These are phyloP conservation scores for Pseudogymnoascus sp. DNA, from an alignment of 2,329 filamentous ascomycete genomes.

Conservation along the genomic window DNA sequence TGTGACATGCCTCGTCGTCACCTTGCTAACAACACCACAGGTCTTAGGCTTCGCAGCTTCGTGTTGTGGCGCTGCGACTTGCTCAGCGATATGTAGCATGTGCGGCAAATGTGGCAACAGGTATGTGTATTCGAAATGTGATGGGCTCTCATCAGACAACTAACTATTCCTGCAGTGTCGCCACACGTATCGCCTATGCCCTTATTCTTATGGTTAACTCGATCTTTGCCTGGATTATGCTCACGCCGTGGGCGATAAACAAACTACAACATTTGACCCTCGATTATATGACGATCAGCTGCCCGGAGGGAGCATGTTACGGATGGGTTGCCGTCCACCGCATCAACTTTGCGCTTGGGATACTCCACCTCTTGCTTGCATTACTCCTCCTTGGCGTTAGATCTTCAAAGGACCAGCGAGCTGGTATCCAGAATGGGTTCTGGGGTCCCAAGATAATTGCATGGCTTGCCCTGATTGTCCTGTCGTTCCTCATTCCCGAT, in stretches of 20 bases:
- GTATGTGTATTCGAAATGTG: conserved; percentile 35
- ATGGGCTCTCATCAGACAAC: conserved; percentile 11
- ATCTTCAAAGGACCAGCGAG: conserved; percentile 79
- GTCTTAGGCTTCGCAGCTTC: conserved; percentile 72
- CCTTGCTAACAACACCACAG: conserved; percentile 36
- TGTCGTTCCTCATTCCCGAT: conserved; percentile 94
- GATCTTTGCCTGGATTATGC: conserved; percentile 96
- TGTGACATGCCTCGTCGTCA: background rate
- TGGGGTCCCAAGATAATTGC: conserved; percentile 94
- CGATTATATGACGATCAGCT: conserved; percentile 93
- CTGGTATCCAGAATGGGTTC: conserved; percentile 91
- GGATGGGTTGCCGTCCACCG: conserved; percentile 95
- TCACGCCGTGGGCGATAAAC: conserved; percentile 96
- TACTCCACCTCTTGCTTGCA: conserved; percentile 86
- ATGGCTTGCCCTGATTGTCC: conserved; percentile 78
- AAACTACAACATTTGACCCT: conserved; percentile 87
- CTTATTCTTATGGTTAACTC: conserved; percentile 94
- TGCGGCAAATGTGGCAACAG: conserved; percentile 97
- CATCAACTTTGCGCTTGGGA: conserved; percentile 92
- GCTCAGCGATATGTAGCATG: conserved; percentile 88
- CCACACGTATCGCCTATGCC: conserved; percentile 92
- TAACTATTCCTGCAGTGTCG: conserved; percentile 55
- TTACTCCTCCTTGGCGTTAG: conserved; percentile 78
- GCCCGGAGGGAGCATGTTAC: conserved; percentile 82
- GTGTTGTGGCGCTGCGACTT: conserved; percentile 94